phyloP scores from a whole-genome alignment of 805 yeast genomes.

The Pichia manshurica region DNA sequence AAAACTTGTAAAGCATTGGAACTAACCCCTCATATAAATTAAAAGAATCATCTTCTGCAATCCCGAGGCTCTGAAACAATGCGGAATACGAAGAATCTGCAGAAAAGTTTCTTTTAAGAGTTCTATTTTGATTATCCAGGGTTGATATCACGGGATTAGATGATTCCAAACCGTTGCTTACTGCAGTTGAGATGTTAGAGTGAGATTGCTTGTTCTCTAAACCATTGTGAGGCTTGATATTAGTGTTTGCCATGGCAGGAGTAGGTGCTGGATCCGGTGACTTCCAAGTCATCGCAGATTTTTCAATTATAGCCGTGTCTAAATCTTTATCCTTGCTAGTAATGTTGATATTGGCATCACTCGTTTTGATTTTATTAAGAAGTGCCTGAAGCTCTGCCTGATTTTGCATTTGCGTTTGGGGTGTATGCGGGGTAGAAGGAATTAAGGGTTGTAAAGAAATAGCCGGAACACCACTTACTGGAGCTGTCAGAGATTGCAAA shows the following conservation, averaged over 20 bases:
- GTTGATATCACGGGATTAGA: too few relatives aligned
- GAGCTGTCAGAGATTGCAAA: not conserved
- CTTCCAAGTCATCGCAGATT: not conserved
- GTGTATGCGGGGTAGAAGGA: not conserved
- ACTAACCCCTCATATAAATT: constrained; percentile 38
- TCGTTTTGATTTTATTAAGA: not conserved
- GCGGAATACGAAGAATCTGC: not conserved
- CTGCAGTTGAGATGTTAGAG: too few relatives aligned
- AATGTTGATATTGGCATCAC: not conserved
- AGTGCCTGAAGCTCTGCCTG: not conserved
- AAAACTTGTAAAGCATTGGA: constrained; percentile 37
- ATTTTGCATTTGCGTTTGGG: not conserved
- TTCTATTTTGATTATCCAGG: too few relatives aligned
- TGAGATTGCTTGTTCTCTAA: too few relatives aligned
- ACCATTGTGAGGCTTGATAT: too few relatives aligned
- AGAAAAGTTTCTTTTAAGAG: too few relatives aligned
- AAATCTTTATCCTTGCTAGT: not conserved
- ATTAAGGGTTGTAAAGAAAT: not conserved
- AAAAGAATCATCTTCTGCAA: constrained; percentile 32
- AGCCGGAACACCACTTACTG: not conserved
- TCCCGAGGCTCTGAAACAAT: constrained; percentile 5
- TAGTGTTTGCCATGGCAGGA: too few relatives aligned
- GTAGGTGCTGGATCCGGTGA: too few relatives aligned
- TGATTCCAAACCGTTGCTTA: too few relatives aligned
- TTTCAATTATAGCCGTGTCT: not conserved